Percentiles rank a stretch among this genome's conserved stretches.
These are phyloP conservation scores for Colletotrichum coccodes DNA, from an alignment of 2,329 filamentous ascomycete genomes.

Conservation along the genomic window DNA sequence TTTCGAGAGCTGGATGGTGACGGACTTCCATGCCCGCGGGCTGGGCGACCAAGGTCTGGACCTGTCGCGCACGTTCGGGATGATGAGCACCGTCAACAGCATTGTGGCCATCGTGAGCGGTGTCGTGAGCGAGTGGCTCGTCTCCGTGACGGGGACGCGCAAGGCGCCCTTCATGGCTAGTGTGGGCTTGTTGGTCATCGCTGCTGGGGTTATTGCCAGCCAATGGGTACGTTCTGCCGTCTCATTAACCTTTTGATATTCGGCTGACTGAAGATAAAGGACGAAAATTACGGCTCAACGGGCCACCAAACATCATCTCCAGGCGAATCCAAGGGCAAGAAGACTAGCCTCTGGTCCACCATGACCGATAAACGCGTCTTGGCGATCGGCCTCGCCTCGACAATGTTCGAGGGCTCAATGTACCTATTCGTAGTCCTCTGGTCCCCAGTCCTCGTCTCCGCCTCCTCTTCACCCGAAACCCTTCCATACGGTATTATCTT, in stretches of 20 bases:
- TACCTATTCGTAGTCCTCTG: slow-evolving; percentile 71
- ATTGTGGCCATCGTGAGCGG: slow-evolving; percentile 65
- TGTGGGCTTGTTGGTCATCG: slow-evolving; percentile 50
- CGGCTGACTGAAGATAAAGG: slow-evolving; percentile 41
- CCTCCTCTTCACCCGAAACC: slow-evolving; percentile 36
- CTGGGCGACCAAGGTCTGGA: slow-evolving; percentile 51
- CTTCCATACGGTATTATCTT: slow-evolving; percentile 64
- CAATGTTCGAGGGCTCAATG: slow-evolving; percentile 68
- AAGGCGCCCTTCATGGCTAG: slow-evolving; percentile 58
- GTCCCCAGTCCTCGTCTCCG: slow-evolving; percentile 59
- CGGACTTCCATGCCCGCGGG: slow-evolving; percentile 58
- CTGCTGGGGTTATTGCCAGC: slow-evolving; percentile 54
- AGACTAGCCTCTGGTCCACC: slow-evolving; percentile 35
- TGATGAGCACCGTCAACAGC: slow-evolving; percentile 62
- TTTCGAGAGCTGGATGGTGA: slow-evolving; percentile 71
- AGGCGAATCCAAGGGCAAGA: slow-evolving; percentile 14
- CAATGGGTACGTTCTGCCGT: slow-evolving; percentile 52
- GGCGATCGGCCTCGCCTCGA: slow-evolving; percentile 60
- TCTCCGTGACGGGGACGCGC: slow-evolving; percentile 55
- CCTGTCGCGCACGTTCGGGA: slow-evolving; percentile 60
- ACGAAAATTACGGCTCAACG: slow-evolving; percentile 59
- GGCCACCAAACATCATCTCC: slow-evolving; percentile 30
- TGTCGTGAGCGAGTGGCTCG: slow-evolving; percentile 61
- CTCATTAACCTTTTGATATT: background rate
- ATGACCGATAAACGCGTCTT: slow-evolving; percentile 57